Evolutionary conservation across 202 grass and related monocot species (phyloP), one percentile per base, ranked within the genome.

Genomic region (Schoenoplectus tabernaemontani): DNA sequence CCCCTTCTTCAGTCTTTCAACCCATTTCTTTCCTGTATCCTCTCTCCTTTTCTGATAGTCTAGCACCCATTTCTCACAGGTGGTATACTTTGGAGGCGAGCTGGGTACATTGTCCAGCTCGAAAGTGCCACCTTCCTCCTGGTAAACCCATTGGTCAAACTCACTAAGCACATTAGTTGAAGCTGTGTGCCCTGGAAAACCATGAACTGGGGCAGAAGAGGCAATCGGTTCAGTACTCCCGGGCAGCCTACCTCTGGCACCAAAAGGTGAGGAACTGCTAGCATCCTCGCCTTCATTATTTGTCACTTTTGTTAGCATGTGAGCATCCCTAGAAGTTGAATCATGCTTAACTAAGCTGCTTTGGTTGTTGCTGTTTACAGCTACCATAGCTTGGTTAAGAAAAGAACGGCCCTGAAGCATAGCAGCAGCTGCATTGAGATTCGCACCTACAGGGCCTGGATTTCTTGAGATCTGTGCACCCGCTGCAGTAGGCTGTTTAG

Each of bases 51-150:
- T 99, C 38, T 88, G 88, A 81, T 91, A 84, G 83, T 99, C 88
- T 41, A 95, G 67, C 26, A 93, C 84, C 89, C 96, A 99, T 88
- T 96, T 99, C 74, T 99, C 96, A 34, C 84, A 89, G 43, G 91
- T 89, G 39, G 90, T 96, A 61, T 88, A 92, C 66, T 93, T 96
- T 17, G 96, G 90, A 79, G 89, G 91, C 74, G 96, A 91, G 68
- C 85, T 64, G 16, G 61, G 59, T 56, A 93, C 83, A 85, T 88
- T 92, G 86, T 88, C 86, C 42, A 84, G 80, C 75, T 88, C 88
- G 1, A 81, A 88, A 33, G 86, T 53, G 76, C 89, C 83, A 15
- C 83, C 88, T 13, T 91, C 87, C 79, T 86, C 87, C 86, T 89
- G 92, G 65, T 89, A 90, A 32, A 74, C 81, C 85, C 78, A 88